Evolutionary conservation across 192 early-diverging fungal genomes (phyloP).

Genomic region (Dimargaris verticillata): DNA sequence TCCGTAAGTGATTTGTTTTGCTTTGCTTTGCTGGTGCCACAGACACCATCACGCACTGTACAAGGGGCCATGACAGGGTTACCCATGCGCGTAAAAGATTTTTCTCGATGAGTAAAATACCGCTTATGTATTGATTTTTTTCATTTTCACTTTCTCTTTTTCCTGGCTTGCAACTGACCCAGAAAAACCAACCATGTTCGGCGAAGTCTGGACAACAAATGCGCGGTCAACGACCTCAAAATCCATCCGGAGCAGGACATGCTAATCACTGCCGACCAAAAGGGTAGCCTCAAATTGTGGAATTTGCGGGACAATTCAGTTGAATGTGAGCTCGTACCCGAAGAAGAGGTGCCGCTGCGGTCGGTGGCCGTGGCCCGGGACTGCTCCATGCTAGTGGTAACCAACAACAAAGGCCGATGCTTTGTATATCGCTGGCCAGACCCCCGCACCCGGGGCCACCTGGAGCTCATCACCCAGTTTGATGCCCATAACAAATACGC

Average conservation of each 20-base stretch:
- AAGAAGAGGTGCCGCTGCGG: conserved; percentile 63
- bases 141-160: no score
- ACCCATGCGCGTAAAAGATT: no score
- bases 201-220: conserved; percentile 39
- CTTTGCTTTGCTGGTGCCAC: no score
- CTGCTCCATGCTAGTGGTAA: conserved; percentile 62
- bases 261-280: conserved; percentile 66
- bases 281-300: conserved; percentile 53
- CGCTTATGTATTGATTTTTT: no score
- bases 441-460: conserved; percentile 31
- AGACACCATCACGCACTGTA: no score
- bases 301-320: conserved; percentile 45
- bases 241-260: conserved; percentile 69
- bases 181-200: conserved; percentile 32
- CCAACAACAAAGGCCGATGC: conserved; percentile 66
- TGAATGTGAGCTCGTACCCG: conserved; percentile 48
- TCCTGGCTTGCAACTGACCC: background rate
- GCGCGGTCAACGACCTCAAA: conserved; percentile 40
- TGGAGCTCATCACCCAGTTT: conserved; percentile 54
- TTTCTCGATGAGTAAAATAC: no score
- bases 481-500: conserved; percentile 70
- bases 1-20: conserved; percentile 23
- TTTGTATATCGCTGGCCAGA: conserved; percentile 57
- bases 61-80: no score
- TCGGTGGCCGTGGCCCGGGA: conserved; percentile 71